phyloP scores from a whole-genome alignment of 352 stramenopile species.

The Globisporangium splendens region DNA sequence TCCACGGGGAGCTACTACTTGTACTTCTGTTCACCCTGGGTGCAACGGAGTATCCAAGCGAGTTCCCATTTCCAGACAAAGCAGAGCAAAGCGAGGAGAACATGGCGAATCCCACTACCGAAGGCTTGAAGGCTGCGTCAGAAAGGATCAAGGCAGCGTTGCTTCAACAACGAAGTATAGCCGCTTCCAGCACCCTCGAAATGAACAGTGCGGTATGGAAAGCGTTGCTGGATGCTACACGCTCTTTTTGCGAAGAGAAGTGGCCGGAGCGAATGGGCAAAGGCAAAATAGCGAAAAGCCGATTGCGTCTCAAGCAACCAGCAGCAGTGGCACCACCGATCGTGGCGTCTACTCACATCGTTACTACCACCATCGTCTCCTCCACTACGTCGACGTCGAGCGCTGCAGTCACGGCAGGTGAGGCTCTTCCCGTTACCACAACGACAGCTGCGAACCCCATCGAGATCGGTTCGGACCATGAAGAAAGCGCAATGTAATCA shows the following conservation, averaged over 20 bases:
- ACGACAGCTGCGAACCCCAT: not conserved
- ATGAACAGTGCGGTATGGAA: slow-evolving; percentile 23
- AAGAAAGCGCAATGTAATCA: not conserved
- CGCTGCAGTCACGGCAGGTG: too few species aligned
- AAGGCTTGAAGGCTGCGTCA: slow-evolving; percentile 20
- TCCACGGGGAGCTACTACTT: slow-evolving; percentile 39
- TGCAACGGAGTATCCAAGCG: slow-evolving; percentile 14
- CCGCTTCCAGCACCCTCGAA: not conserved
- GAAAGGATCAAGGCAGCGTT: slow-evolving; percentile 25
- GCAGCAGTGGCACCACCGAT: not conserved
- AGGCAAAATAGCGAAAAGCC: slow-evolving; percentile 30
- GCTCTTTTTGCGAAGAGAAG: slow-evolving; percentile 53
- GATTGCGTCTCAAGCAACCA: slow-evolving; percentile 18
- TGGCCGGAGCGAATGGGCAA: slow-evolving; percentile 64
- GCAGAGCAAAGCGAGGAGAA: slow-evolving; percentile 15
- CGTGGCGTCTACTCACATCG: not conserved
- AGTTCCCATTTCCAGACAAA: slow-evolving; percentile 24
- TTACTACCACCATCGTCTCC: not conserved
- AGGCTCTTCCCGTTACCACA: too few species aligned
- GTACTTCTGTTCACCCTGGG: slow-evolving; percentile 36
- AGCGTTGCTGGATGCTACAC: slow-evolving; percentile 29
- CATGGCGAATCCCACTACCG: slow-evolving; percentile 10
- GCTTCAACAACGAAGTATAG: slow-evolving; percentile 7
- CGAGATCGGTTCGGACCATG: not conserved
- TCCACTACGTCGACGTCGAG: too few species aligned